Percentiles rank a stretch among this genome's conserved stretches.
Conservation (phyloP, 352 stramenopile genomes). For the Phytophthora brassicae region DNA sequence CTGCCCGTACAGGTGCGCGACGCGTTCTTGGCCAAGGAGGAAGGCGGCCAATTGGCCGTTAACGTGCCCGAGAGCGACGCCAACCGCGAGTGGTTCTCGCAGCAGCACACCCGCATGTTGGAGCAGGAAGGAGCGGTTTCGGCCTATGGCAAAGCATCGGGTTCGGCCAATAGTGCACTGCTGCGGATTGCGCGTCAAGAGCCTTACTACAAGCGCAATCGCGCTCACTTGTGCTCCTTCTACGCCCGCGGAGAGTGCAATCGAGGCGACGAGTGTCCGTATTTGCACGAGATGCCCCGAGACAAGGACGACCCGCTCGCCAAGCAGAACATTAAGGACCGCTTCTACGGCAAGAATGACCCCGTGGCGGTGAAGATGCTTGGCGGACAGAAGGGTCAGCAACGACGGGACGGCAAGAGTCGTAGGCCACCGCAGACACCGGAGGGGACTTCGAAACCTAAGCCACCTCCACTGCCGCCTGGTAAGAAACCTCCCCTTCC, state of each 20-base stretch:
- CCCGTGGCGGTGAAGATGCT: slow-evolving; percentile 92
- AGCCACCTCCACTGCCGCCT: slow-evolving; percentile 53
- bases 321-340: slow-evolving; percentile 96
- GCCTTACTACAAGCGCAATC: slow-evolving; percentile 92
- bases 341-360: slow-evolving; percentile 94
- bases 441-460: slow-evolving; percentile 40
- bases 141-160: slow-evolving; percentile 82
- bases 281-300: slow-evolving; percentile 94
- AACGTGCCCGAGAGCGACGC: slow-evolving; percentile 92
- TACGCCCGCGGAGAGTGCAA: slow-evolving; percentile 94
- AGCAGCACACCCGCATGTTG: slow-evolving; percentile 90
- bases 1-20: slow-evolving; percentile 95
- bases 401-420: slow-evolving; percentile 20
- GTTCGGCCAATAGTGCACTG: slow-evolving; percentile 68
- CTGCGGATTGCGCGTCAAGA: slow-evolving; percentile 83
- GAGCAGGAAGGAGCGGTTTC: slow-evolving; percentile 88
- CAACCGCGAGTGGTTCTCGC: slow-evolving; percentile 95
- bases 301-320: slow-evolving; percentile 91
- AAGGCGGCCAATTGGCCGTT: slow-evolving; percentile 44
- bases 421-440: slow-evolving; percentile 24
- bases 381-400: slow-evolving; percentile 31
- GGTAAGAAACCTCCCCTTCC: slow-evolving; percentile 68
- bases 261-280: slow-evolving; percentile 91
- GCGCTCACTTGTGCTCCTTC: slow-evolving; percentile 94
- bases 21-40: slow-evolving; percentile 72